These are phyloP conservation scores for Diaporthe sp. DNA, from an alignment of 2,329 filamentous ascomycete species.

Conservation along the genomic window DNA sequence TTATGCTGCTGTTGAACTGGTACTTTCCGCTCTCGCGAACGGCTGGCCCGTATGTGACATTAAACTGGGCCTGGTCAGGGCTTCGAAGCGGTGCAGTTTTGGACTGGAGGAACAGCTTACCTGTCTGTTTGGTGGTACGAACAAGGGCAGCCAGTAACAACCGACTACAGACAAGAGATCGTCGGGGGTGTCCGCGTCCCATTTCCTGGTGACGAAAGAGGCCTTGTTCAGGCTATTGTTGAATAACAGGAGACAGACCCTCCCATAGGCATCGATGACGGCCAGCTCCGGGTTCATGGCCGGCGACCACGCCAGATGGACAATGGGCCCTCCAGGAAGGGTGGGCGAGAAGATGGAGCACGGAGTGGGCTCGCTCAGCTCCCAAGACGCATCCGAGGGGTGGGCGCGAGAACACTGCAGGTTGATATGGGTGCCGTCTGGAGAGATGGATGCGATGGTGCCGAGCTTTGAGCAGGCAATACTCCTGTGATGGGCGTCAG, in stretches of 20 bases:
- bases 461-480: slow-evolving; percentile 92
- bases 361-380: slow-evolving; percentile 78
- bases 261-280: slow-evolving; percentile 83
- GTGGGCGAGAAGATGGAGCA: slow-evolving; percentile 72
- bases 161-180: slow-evolving; percentile 86
- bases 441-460: slow-evolving; percentile 84
- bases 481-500: slow-evolving; percentile 64
- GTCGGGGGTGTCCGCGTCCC: slow-evolving; percentile 77
- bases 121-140: slow-evolving; percentile 57
- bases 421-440: slow-evolving; percentile 78
- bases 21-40: slow-evolving; percentile 75
- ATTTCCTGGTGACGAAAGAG: slow-evolving; percentile 67
- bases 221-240: slow-evolving; percentile 81
- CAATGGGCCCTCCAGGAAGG: slow-evolving; percentile 76
- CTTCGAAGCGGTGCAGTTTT: not conserved
- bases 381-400: slow-evolving; percentile 80
- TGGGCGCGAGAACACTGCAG: slow-evolving; percentile 80
- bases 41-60: slow-evolving; percentile 71
- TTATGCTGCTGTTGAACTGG: slow-evolving; percentile 76
- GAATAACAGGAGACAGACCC: slow-evolving; percentile 81
- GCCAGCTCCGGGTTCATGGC: slow-evolving; percentile 84
- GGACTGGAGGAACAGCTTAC: slow-evolving; percentile 46
- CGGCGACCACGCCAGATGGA: slow-evolving; percentile 86
- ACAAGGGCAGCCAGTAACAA: slow-evolving; percentile 84
- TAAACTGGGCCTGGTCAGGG: slow-evolving; percentile 53